Evolutionary conservation across 2,329 filamentous ascomycete genomes (phyloP).

Genomic region (Epichloe elymi): DNA sequence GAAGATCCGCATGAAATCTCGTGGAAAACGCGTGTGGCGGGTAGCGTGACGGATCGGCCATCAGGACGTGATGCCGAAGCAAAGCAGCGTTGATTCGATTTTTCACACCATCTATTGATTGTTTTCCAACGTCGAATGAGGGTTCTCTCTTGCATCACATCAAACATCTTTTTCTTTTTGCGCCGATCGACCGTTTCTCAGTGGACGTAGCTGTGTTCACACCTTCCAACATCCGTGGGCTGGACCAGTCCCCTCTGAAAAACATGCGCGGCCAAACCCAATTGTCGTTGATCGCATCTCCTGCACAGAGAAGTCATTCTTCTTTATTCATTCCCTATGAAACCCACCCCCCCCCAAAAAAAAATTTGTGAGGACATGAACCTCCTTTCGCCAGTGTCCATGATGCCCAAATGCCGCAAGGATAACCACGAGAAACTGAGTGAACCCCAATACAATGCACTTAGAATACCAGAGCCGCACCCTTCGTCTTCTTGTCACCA

Average conservation of each 20-base stretch:
- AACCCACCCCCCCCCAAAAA: conserved; percentile 26
- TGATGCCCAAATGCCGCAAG: conserved; percentile 33
- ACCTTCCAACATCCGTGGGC: too few species aligned
- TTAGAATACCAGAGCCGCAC: conserved; percentile 99
- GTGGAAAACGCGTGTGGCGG: too few species aligned
- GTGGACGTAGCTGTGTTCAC: too few species aligned
- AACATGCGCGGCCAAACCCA: background rate
- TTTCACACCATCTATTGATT: too few species aligned
- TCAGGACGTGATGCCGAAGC: too few species aligned
- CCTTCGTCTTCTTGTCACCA: conserved; percentile 99
- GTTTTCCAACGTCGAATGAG: background rate
- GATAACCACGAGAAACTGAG: conserved; percentile 29
- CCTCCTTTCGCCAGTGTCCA: conserved; percentile 35
- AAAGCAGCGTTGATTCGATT: too few species aligned
- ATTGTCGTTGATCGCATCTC: background rate
- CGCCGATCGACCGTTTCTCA: background rate
- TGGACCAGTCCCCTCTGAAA: too few species aligned
- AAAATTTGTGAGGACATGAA: conserved; percentile 28
- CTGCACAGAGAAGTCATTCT: conserved; percentile 7
- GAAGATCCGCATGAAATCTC: too few species aligned
- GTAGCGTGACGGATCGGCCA: too few species aligned
- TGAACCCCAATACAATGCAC: conserved; percentile 36
- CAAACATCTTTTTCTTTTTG: background rate
- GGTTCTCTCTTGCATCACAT: too few species aligned
- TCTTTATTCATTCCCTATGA: conserved; percentile 32